Conservation (phyloP, 306 rosid genomes). For the Vicia sativa region DNA sequence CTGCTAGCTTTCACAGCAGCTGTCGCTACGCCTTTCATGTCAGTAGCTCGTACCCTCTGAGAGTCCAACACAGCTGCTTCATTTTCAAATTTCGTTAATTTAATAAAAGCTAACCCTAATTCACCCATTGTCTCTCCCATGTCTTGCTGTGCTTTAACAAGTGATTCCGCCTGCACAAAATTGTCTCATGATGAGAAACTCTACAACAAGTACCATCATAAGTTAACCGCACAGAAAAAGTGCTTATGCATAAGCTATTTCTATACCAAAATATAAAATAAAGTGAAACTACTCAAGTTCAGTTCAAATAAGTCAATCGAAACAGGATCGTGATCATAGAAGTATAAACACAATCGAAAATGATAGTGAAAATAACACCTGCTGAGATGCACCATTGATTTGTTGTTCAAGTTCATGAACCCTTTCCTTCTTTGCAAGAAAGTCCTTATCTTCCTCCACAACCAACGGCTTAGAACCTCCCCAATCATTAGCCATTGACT, state of each 20-base stretch:
- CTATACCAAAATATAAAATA: not conserved
- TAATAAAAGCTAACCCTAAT: constrained; percentile 81
- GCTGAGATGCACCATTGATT: constrained; percentile 73
- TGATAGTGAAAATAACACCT: constrained; percentile 50
- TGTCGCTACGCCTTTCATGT: constrained; percentile 86
- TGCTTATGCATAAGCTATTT: not conserved
- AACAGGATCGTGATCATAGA: not conserved
- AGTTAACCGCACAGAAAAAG: constrained; percentile 9
- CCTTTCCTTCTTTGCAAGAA: constrained; percentile 73
- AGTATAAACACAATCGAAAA: constrained; percentile 15
- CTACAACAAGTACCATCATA: not conserved
- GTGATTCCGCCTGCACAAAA: constrained; percentile 78
- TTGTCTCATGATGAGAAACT: constrained; percentile 29
- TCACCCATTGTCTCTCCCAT: constrained; percentile 96
- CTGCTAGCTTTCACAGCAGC: constrained; percentile 94
- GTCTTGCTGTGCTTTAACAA: constrained; percentile 95
- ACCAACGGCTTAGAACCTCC: constrained; percentile 71
- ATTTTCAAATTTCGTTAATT: constrained; percentile 83
- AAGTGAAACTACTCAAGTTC: not conserved
- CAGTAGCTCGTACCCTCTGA: constrained; percentile 76
- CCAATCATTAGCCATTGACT: constrained; percentile 93
- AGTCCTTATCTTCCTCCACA: constrained; percentile 94
- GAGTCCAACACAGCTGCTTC: constrained; percentile 70
- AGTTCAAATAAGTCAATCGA: not conserved
- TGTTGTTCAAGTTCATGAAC: constrained; percentile 78